Evolutionary conservation across 2,329 filamentous ascomycete genomes (phyloP).

Genomic region (Clonostachys rosea): DNA sequence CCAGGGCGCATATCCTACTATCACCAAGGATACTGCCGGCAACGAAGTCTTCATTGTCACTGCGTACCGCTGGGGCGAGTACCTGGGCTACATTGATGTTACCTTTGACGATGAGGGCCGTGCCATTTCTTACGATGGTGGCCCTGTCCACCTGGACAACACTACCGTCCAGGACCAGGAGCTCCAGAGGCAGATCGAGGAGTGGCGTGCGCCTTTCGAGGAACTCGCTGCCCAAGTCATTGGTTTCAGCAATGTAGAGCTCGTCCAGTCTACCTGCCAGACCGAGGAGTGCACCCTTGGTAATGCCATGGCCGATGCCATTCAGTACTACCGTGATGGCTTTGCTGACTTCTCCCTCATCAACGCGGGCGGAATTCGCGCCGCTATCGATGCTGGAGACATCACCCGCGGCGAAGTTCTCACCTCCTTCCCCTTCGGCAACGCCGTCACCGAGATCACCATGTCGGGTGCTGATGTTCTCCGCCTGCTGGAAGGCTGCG

Average conservation of each 20-base stretch:
- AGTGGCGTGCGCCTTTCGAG: conserved; percentile 58
- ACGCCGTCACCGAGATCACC: conserved; percentile 54
- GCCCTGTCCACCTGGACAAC: conserved; percentile 60
- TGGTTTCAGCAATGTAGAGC: conserved; percentile 45
- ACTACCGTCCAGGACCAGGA: conserved; percentile 49
- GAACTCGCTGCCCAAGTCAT: conserved; percentile 53
- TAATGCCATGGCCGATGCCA: conserved; percentile 52
- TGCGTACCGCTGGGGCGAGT: conserved; percentile 65
- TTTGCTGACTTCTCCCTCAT: conserved; percentile 52
- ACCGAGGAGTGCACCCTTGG: conserved; percentile 52
- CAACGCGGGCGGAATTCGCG: conserved; percentile 61
- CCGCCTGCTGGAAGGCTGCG: conserved; percentile 53
- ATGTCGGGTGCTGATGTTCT: conserved; percentile 51
- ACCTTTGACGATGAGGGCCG: conserved; percentile 57
- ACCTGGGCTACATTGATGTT: conserved; percentile 63
- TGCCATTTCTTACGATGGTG: conserved; percentile 58
- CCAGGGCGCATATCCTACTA: conserved; percentile 58
- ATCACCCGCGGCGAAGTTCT: conserved; percentile 61
- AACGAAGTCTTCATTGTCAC: conserved; percentile 67
- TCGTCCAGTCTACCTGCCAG: conserved; percentile 57
- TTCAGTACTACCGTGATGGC: conserved; percentile 55
- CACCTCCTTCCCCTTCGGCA: conserved; percentile 62
- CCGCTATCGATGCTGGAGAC: conserved; percentile 56
- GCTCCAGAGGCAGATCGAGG: conserved; percentile 52
- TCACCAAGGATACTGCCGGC: conserved; percentile 53